Base-by-base conservation (phyloP, 2,329 filamentous ascomycete species). In the Trichoderma gracile region DNA sequence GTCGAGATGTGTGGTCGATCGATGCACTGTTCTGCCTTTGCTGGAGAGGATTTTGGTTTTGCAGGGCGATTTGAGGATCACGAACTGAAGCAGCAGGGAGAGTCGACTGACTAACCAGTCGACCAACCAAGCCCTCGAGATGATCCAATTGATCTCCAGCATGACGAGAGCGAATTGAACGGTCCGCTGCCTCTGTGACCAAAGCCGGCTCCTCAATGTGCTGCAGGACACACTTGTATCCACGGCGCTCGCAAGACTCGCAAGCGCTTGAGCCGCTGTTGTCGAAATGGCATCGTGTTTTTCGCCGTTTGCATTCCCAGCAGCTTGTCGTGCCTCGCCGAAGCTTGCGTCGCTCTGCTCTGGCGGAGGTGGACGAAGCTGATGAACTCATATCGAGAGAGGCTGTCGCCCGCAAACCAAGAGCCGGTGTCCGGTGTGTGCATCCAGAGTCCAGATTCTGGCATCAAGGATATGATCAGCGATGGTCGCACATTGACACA, bases 311-410 rank as follows among this genome's bases (percentile, higher is more conserved):
- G 46, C 57, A 60, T 30, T 60, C 57, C 57, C 57, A 60, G 21
- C 57, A 60, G 33, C 57, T 60, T 49, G 57, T 60, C 17, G 57
- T 60, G 33, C 57, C 57, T 52, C 57, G 50, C 23, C 57, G 46
- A 1, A 60, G 17, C 38, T 60, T 60, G n/a, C 57, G 57, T 17
- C 46, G 46, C 57, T 50, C 57, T 1, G 42, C 15, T 5, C 5
- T 21, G 19, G 17, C 15, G 5, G 53, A 2, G 15, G 12, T 43
- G 5, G 53, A 19, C 5, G 10, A 7, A 30, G 15, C 15, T 1
- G 6, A 1, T 30, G 49, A 15, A 17, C 27, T 2, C 49, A 52
- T 52, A 19, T 1, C 3, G 27, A 2, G 21, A 2, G 10, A 38
- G 2, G 5, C 30, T 14, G 42, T 8, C 10, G 25, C 1, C 8